A percentile compares a stretch with the other conserved stretches of the same genome.
phyloP scores from a whole-genome alignment of 495 filamentous ascomycete species.

The Penicillium crystallinum region DNA sequence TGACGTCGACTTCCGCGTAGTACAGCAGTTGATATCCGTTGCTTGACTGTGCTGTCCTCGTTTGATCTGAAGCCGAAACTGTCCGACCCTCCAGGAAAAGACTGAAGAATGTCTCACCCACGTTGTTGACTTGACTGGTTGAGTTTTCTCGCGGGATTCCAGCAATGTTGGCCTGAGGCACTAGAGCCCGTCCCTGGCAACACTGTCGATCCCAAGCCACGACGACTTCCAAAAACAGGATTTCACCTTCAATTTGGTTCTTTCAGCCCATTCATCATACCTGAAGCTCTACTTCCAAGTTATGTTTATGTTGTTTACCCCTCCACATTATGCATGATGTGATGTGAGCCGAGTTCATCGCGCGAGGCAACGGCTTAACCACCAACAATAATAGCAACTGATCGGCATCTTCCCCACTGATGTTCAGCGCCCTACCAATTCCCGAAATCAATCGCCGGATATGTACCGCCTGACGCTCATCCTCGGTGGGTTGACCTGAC shows the following conservation, averaged over 20 bases:
- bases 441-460: background rate
- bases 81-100: background rate
- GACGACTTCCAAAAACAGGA: background rate
- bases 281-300: background rate
- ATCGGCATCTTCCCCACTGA: background rate
- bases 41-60: background rate
- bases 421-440: background rate
- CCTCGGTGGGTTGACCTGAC: background rate
- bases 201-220: background rate
- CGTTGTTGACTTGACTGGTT: slow-evolving; percentile 2
- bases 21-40: slow-evolving; percentile 1
- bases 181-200: background rate
- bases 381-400: background rate
- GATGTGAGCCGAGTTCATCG: background rate
- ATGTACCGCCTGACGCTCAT: background rate
- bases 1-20: slow-evolving; percentile 20
- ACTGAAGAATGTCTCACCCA: slow-evolving; percentile 8
- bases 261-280: background rate
- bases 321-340: background rate
- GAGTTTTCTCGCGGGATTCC: slow-evolving; percentile 9
- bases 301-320: background rate
- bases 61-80: background rate
- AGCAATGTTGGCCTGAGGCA: slow-evolving; percentile 19
- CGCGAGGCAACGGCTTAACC: background rate
- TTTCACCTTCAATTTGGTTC: background rate